Conservation (phyloP, 2,329 filamentous ascomycete genomes). For the Aureobasidium namibiae region DNA sequence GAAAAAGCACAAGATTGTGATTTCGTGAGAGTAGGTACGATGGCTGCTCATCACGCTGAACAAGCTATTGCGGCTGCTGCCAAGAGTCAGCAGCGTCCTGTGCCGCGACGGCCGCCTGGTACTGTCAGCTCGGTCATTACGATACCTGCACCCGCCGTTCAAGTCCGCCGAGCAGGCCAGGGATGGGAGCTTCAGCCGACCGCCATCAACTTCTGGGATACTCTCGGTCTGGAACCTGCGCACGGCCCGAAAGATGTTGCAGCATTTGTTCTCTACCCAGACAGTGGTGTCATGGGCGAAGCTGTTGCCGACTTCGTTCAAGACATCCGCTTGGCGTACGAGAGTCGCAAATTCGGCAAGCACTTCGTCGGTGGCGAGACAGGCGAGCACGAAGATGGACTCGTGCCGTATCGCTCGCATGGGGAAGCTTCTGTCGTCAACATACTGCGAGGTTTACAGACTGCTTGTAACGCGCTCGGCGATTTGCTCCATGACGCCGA, state of each 20-base stretch:
- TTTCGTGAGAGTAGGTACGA: slow-evolving; percentile 21
- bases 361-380: slow-evolving; percentile 42
- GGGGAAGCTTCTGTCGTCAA: background rate
- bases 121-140: slow-evolving; percentile 38
- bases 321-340: slow-evolving; percentile 62
- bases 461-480: slow-evolving; percentile 2
- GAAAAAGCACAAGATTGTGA: slow-evolving; percentile 18
- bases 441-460: slow-evolving; percentile 1
- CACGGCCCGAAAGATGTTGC: slow-evolving; percentile 63
- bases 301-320: slow-evolving; percentile 57
- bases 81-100: slow-evolving; percentile 24
- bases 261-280: slow-evolving; percentile 63
- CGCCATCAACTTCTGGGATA: slow-evolving; percentile 73
- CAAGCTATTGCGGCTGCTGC: slow-evolving; percentile 3
- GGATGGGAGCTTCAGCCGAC: slow-evolving; percentile 67
- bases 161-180: slow-evolving; percentile 61
- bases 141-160: slow-evolving; percentile 61
- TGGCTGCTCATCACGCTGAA: slow-evolving; percentile 17
- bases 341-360: slow-evolving; percentile 62
- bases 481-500: background rate
- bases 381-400: background rate
- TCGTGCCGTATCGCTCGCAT: slow-evolving; percentile 6
- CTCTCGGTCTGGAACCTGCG: slow-evolving; percentile 63
- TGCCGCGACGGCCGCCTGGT: slow-evolving; percentile 17
- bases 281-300: slow-evolving; percentile 53